Evolutionary conservation across 2,329 filamentous ascomycete genomes (phyloP).

Genomic region (Calonectria montana): DNA sequence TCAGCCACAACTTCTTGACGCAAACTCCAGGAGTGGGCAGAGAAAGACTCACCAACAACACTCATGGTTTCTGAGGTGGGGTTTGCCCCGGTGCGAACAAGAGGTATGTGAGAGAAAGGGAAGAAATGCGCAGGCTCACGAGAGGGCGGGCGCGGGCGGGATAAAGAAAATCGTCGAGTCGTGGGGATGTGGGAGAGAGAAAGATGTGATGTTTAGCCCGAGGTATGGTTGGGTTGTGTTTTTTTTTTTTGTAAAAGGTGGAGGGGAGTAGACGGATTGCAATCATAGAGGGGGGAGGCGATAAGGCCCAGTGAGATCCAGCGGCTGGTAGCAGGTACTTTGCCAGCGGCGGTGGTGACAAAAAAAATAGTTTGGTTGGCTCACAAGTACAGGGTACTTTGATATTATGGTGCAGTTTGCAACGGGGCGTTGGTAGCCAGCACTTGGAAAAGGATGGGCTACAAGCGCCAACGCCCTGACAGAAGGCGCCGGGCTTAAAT

Average conservation of each 20-base stretch:
- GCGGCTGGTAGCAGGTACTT: neutral
- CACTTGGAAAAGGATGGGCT: neutral
- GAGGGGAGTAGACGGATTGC: constrained; percentile 15
- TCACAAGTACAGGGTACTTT: neutral
- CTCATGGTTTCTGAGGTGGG: constrained; percentile 59
- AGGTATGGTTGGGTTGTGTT: constrained; percentile 22
- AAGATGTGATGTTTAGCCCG: constrained; percentile 16
- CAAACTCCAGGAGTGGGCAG: neutral
- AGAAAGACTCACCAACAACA: constrained; percentile 62
- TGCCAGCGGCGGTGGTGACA: neutral
- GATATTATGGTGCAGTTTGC: neutral
- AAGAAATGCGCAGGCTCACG: constrained; percentile 35
- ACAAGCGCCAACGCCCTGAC: neutral
- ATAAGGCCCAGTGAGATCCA: constrained; percentile 9
- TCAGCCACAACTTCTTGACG: constrained; percentile 29
- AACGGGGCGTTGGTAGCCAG: neutral
- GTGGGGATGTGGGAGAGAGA: constrained; percentile 26
- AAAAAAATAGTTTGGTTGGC: neutral
- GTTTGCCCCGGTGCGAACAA: constrained; percentile 38
- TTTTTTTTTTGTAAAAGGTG: constrained; percentile 25
- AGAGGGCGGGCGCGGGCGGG: constrained; percentile 28
- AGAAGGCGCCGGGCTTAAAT: neutral
- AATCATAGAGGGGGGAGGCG: constrained; percentile 11
- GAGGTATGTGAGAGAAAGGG: constrained; percentile 18
- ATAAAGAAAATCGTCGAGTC: constrained; percentile 10